Percentiles rank a stretch among this genome's conserved stretches.
Conservation (phyloP, 1,284 basidiomycete species). For the Trametes versicolor region DNA sequence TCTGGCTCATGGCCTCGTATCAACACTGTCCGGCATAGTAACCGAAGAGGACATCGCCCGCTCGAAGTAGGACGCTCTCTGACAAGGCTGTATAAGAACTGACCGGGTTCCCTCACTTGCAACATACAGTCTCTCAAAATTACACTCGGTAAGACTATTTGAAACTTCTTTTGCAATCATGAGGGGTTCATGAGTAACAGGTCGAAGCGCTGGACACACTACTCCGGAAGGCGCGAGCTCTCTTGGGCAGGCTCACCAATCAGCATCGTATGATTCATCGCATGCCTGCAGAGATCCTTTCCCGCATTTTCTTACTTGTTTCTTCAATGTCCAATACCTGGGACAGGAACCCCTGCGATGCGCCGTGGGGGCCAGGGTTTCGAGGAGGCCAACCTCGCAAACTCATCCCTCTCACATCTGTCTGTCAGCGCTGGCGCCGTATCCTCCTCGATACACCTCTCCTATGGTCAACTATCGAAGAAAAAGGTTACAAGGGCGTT, state of each 20-base stretch:
- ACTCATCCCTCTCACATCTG: neutral
- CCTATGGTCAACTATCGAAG: neutral
- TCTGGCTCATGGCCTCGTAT: no score
- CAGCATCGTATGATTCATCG: neutral
- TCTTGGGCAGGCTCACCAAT: neutral
- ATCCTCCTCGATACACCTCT: neutral
- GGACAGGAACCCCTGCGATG: no score
- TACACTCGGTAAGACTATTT: no score
- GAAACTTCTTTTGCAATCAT: no score
- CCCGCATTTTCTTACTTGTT: neutral
- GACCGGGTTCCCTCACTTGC: no score
- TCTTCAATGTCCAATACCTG: no score
- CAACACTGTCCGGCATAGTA: no score
- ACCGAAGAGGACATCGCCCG: no score
- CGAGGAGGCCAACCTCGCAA: neutral
- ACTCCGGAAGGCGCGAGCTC: neutral
- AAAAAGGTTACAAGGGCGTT: neutral
- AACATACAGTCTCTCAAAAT: no score
- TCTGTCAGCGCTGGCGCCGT: neutral
- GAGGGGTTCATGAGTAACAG: neutral
- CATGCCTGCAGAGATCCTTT: neutral
- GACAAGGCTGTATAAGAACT: no score
- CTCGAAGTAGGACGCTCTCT: no score
- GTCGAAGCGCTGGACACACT: neutral
- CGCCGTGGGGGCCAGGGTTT: no score